A percentile compares a stretch with the other conserved stretches of the same genome.
Conservation (phyloP, 164 flowering plant genomes). For the Platanus orientalis region DNA sequence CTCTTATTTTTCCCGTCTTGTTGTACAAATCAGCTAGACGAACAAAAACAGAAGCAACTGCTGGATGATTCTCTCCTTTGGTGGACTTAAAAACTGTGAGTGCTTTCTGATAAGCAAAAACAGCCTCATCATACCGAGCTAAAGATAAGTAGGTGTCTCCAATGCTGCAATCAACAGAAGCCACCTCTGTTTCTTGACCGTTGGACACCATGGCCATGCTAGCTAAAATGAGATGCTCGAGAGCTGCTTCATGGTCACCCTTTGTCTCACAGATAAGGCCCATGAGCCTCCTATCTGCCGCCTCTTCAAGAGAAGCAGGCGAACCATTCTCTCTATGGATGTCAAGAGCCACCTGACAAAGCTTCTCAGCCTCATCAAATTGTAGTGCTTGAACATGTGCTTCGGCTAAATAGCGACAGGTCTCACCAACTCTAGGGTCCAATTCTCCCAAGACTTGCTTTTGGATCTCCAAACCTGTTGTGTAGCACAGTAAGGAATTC, state of each 20-base stretch:
- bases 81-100: constrained; percentile 72
- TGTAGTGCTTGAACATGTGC: constrained; percentile 89
- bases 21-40: constrained; percentile 85
- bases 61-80: constrained; percentile 89
- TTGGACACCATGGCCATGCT: constrained; percentile 90
- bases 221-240: constrained; percentile 92
- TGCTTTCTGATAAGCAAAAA: constrained; percentile 89
- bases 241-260: constrained; percentile 90
- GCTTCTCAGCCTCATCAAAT: constrained; percentile 78
- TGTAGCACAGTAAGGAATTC: constrained; percentile 64
- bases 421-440: constrained; percentile 90
- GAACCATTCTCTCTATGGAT: constrained; percentile 68
- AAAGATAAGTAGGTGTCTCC: constrained; percentile 86
- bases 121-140: constrained; percentile 82
- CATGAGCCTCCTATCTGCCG: constrained; percentile 95
- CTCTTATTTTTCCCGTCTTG: constrained; percentile 73
- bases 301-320: constrained; percentile 83
- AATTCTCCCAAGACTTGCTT: constrained; percentile 65
- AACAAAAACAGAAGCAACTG: constrained; percentile 81
- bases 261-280: constrained; percentile 89
- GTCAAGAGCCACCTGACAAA: constrained; percentile 82
- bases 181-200: constrained; percentile 82
- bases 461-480: constrained; percentile 70
- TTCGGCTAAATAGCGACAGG: constrained; percentile 89
- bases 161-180: constrained; percentile 83